Conservation (phyloP, 2,329 filamentous ascomycete genomes). For the Akanthomyces lecanii region DNA sequence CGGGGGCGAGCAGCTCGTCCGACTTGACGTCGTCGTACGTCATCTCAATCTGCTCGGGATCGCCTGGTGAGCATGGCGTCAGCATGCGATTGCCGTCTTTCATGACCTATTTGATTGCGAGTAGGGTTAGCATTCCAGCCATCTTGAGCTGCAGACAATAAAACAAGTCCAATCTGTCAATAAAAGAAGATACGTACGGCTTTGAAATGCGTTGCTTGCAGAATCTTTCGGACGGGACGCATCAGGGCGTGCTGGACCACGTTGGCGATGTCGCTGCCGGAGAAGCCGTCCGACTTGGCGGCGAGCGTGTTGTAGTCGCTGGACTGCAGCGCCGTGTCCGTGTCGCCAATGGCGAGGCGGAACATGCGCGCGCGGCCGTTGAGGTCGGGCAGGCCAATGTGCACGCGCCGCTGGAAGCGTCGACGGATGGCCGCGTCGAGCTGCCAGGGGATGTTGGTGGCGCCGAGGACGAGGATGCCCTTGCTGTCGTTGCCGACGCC, state of each 20-base stretch:
- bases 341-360: conserved; percentile 88
- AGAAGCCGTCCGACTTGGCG: conserved; percentile 85
- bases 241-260: conserved; percentile 94
- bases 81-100: conserved; percentile 63
- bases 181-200: conserved; percentile 51
- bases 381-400: conserved; percentile 86
- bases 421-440: conserved; percentile 91
- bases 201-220: conserved; percentile 97
- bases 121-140: too few relatives aligned
- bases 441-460: conserved; percentile 99
- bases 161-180: too few relatives aligned
- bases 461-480: conserved; percentile 89
- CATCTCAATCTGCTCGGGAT: conserved; percentile 83
- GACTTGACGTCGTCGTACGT: conserved; percentile 83
- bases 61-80: conserved; percentile 92
- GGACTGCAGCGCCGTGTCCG: conserved; percentile 75
- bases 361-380: conserved; percentile 92
- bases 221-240: conserved; percentile 94
- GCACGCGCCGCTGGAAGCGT: conserved; percentile 92
- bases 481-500: conserved; percentile 94
- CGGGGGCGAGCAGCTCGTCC: conserved; percentile 79
- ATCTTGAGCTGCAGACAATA: too few relatives aligned
- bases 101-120: conserved; percentile 51
- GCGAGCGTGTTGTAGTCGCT: conserved; percentile 78
- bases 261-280: conserved; percentile 91